Evolutionary conservation across 2,329 filamentous ascomycete genomes (phyloP).

Genomic region (Aureobasidium namibiae): DNA sequence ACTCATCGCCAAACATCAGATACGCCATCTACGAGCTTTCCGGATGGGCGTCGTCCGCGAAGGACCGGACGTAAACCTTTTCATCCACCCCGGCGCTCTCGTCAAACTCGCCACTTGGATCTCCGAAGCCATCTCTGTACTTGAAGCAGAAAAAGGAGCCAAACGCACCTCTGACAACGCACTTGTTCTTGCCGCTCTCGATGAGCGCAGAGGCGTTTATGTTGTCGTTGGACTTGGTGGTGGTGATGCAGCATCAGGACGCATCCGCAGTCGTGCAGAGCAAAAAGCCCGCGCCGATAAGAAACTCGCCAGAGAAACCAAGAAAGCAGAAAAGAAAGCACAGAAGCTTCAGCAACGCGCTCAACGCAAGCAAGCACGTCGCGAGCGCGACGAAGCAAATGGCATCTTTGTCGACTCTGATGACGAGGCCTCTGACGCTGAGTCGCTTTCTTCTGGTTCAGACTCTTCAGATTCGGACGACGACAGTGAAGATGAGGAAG

Average conservation of each 20-base stretch:
- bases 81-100: conserved; percentile 84
- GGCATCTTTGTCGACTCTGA: conserved; percentile 37
- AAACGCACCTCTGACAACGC: conserved; percentile 56
- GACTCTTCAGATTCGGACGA: conserved; percentile 24
- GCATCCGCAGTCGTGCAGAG: conserved; percentile 30
- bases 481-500: conserved; percentile 40
- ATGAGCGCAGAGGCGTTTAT: conserved; percentile 81
- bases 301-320: conserved; percentile 52
- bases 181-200: conserved; percentile 80
- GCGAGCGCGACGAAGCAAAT: conserved; percentile 55
- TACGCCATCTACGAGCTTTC: conserved; percentile 85
- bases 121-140: conserved; percentile 80
- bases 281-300: conserved; percentile 52
- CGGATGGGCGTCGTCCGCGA: conserved; percentile 95
- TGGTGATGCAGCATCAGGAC: conserved; percentile 60
- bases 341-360: conserved; percentile 51
- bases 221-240: conserved; percentile 89
- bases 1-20: conserved; percentile 86
- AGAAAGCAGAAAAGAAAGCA: conserved; percentile 31
- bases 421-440: conserved; percentile 32
- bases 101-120: conserved; percentile 94
- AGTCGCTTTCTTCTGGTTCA: conserved; percentile 33
- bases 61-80: conserved; percentile 81
- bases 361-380: conserved; percentile 48
- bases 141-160: conserved; percentile 68